A percentile compares a stretch with the other conserved stretches of the same genome.
Conservation (phyloP, 2,329 filamentous ascomycete species). For the Colletotrichum sp. region DNA sequence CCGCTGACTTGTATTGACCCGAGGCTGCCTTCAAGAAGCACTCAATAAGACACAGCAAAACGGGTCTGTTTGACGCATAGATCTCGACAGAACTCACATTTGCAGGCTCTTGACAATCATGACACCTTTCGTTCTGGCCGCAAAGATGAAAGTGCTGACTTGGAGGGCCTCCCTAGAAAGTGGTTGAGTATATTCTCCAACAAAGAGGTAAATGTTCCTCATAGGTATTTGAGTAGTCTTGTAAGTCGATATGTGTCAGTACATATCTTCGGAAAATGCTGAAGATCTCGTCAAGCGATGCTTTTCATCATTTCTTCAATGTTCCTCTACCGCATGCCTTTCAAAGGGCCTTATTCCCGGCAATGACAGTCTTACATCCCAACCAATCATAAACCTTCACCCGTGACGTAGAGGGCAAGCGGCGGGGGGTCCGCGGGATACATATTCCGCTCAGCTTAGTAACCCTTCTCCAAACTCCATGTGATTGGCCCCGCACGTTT, state of each 20-base stretch:
- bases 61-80: background rate
- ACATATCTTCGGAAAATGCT: background rate
- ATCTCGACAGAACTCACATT: background rate
- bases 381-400: background rate
- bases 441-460: slow-evolving; percentile 2
- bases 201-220: accelerated
- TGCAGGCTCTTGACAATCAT: background rate
- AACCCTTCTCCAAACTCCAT: background rate
- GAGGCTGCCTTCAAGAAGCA: background rate
- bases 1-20: background rate
- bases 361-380: background rate
- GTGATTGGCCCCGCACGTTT: background rate
- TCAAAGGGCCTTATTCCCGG: background rate
- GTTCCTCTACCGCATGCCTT: background rate
- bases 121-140: background rate
- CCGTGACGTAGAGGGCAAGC: background rate
- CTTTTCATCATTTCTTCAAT: background rate
- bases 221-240: background rate
- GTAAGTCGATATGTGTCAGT: background rate
- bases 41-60: background rate
- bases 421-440: slow-evolving; percentile 1
- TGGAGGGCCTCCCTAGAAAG: background rate
- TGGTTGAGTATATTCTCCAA: background rate
- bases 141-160: background rate
- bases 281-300: background rate